Conservation (phyloP, 116 monocot genomes). For the Dioscorea cayenensis region DNA sequence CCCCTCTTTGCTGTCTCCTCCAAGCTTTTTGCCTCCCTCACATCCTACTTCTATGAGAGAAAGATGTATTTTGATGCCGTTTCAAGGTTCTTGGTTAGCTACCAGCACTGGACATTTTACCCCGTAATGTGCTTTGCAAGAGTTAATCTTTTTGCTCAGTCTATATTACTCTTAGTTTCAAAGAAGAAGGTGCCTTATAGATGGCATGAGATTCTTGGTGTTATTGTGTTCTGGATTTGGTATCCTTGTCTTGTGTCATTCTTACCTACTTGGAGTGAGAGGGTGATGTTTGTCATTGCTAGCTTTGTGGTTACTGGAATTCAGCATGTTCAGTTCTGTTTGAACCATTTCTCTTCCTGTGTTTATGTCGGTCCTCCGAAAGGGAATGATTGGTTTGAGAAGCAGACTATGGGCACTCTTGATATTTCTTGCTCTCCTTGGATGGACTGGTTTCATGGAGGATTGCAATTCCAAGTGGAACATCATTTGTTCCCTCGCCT, state of each 20-base stretch:
- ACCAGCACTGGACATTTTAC: constrained; percentile 58
- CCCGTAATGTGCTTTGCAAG: constrained; percentile 59
- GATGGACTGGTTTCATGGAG: constrained; percentile 75
- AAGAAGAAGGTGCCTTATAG: constrained; percentile 32
- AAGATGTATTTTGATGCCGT: constrained; percentile 24
- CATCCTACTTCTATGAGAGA: constrained; percentile 33
- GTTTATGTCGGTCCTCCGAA: constrained; percentile 36
- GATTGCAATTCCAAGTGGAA: constrained; percentile 56
- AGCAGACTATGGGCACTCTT: constrained; percentile 42
- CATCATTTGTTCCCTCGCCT: constrained; percentile 54
- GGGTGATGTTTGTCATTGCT: constrained; percentile 32
- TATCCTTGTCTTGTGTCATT: constrained; percentile 44
- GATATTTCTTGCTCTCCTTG: constrained; percentile 44
- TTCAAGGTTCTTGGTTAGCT: constrained; percentile 36
- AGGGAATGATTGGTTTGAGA: constrained; percentile 54
- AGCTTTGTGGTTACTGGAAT: constrained; percentile 45
- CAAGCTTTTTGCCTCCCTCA: constrained; percentile 31
- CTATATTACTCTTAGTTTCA: constrained; percentile 21
- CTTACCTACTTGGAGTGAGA: constrained; percentile 43
- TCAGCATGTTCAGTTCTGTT: constrained; percentile 55
- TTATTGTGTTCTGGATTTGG: constrained; percentile 45
- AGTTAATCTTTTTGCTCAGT: constrained; percentile 49
- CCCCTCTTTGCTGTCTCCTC: constrained; percentile 44
- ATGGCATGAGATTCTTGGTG: constrained; percentile 28
- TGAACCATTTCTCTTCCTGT: constrained; percentile 46